phyloP scores from a whole-genome alignment of 495 filamentous ascomycete genomes.

The Penicillium desertorum region DNA sequence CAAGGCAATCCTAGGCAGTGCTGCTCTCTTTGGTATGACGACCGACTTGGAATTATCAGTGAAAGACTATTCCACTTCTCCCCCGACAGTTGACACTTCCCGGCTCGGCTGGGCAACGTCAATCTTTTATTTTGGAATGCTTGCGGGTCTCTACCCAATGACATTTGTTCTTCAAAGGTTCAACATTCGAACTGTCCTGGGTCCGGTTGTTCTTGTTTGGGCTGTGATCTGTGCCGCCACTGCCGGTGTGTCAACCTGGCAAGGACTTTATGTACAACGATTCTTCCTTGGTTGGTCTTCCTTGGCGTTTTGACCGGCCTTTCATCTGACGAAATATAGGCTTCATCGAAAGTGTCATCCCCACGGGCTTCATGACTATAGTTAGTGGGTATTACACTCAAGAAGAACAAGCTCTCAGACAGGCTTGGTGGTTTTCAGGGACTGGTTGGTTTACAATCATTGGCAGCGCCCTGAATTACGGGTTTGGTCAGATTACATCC shows the following conservation, averaged over 20 bases:
- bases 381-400: slow-evolving; percentile 67
- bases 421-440: slow-evolving; percentile 68
- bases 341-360: slow-evolving; percentile 65
- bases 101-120: slow-evolving; percentile 74
- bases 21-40: slow-evolving; percentile 73
- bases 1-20: slow-evolving; percentile 73
- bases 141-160: slow-evolving; percentile 71
- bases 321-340: slow-evolving; percentile 35
- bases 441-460: slow-evolving; percentile 69
- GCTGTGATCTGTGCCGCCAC: slow-evolving; percentile 66
- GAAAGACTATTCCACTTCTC: slow-evolving; percentile 51
- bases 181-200: slow-evolving; percentile 59
- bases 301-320: neutral
- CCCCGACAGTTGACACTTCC: slow-evolving; percentile 57
- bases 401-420: slow-evolving; percentile 62
- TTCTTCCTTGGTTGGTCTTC: slow-evolving; percentile 60
- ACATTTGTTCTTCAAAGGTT: slow-evolving; percentile 67
- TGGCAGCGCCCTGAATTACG: slow-evolving; percentile 66
- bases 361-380: slow-evolving; percentile 67
- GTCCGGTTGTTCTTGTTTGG: slow-evolving; percentile 65
- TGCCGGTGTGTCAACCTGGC: slow-evolving; percentile 61
- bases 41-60: slow-evolving; percentile 59
- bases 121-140: slow-evolving; percentile 78
- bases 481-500: slow-evolving; percentile 61
- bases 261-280: slow-evolving; percentile 65